phyloP scores from a whole-genome alignment of 352 stramenopile species.

The Phytophthora pini region DNA sequence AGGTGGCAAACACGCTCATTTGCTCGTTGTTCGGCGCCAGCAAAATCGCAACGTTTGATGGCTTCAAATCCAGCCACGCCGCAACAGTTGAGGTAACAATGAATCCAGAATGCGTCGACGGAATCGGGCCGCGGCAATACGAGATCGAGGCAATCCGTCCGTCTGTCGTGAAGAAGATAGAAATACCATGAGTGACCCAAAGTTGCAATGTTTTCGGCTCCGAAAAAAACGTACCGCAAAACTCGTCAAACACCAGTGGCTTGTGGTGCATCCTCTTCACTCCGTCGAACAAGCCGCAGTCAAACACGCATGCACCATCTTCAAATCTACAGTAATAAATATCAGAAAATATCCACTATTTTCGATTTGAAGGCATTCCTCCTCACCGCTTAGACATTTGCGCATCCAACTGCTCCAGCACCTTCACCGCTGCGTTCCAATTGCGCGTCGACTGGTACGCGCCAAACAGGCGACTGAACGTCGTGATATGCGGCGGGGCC shows the following conservation, averaged over 20 bases:
- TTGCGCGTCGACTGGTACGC: constrained; percentile 61
- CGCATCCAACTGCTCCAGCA: constrained; percentile 72
- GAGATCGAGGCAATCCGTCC: constrained; percentile 83
- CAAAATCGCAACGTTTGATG: constrained; percentile 79
- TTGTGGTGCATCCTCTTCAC: constrained; percentile 86
- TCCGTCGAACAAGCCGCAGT: constrained; percentile 87
- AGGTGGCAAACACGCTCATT: constrained; percentile 90
- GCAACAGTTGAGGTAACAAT: constrained; percentile 83
- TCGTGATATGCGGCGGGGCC: constrained; percentile 79
- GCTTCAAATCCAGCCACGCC: constrained; percentile 82
- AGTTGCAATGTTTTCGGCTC: neutral
- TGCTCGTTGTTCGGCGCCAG: constrained; percentile 88
- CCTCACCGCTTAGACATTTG: constrained; percentile 70
- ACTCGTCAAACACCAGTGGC: constrained; percentile 82
- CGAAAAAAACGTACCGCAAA: constrained; percentile 65
- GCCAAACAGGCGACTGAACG: constrained; percentile 76
- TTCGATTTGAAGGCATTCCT: neutral
- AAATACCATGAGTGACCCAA: neutral
- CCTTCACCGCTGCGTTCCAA: constrained; percentile 77
- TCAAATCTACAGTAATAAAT: constrained; percentile 58
- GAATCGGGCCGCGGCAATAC: constrained; percentile 71
- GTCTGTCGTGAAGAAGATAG: constrained; percentile 42
- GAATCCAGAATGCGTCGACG: constrained; percentile 88
- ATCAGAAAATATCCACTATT: constrained; percentile 4
- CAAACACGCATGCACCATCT: constrained; percentile 82